Evolutionary conservation across 1,139 yeast genomes (phyloP).

Genomic region (Kodamaea sp.): DNA sequence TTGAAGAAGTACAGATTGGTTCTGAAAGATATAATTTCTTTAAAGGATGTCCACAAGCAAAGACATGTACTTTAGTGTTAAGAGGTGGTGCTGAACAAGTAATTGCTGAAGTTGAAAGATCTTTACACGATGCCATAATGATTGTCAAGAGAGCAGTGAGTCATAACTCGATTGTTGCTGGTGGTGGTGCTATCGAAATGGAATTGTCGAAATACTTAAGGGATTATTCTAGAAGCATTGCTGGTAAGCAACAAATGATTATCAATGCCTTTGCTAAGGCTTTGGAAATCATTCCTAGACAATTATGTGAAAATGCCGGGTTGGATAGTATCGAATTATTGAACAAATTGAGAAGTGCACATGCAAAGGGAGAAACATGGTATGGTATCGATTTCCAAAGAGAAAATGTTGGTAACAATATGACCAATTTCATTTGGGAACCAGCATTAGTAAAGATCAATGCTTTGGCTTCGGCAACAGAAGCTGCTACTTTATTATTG

Average conservation of each 20-base stretch:
- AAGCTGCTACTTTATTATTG: conserved; percentile 88
- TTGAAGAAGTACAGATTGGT: conserved; percentile 95
- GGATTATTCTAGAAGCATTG: conserved; percentile 80
- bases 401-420: conserved; percentile 80
- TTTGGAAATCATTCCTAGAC: conserved; percentile 93
- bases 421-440: conserved; percentile 92
- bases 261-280: conserved; percentile 93
- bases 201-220: conserved; percentile 86
- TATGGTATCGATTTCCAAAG: conserved; percentile 87
- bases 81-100: conserved; percentile 99
- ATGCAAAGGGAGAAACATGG: conserved; percentile 90
- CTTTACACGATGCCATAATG: conserved; percentile 97
- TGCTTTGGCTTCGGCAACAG: conserved; percentile 96
- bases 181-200: conserved; percentile 99
- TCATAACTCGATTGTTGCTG: conserved; percentile 86
- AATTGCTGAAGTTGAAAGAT: conserved; percentile 96
- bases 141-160: conserved; percentile 93
- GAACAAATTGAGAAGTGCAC: conserved; percentile 87
- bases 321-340: conserved; percentile 92
- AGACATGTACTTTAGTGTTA: conserved; percentile 86
- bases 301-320: conserved; percentile 96
- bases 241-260: conserved; percentile 93
- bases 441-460: conserved; percentile 92
- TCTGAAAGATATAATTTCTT: conserved; percentile 91
- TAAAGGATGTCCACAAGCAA: conserved; percentile 87